phyloP scores from a whole-genome alignment of 139 green algal species.

The Auxenochlorella protothecoides region DNA sequence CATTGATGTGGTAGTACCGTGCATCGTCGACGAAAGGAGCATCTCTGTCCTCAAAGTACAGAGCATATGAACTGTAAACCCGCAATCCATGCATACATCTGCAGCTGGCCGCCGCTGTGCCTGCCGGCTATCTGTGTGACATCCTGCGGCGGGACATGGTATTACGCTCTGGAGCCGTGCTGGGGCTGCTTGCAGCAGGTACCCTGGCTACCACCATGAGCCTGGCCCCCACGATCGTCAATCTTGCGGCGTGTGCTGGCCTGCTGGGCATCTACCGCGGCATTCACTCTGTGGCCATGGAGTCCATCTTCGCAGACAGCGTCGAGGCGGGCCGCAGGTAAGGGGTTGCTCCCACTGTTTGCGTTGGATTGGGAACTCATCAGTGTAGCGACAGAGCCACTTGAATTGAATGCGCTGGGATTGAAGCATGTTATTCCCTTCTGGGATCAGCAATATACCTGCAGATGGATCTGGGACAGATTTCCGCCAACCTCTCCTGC shows the following conservation, averaged over 20 bases:
- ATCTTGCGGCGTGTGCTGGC: conserved; percentile 9
- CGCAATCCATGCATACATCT: neutral
- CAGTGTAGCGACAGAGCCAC: too few species aligned
- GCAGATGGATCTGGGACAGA: too few species aligned
- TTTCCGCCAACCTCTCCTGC: too few species aligned
- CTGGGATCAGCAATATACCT: too few species aligned
- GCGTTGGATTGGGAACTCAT: too few species aligned
- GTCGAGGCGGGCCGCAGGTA: conserved; percentile 17
- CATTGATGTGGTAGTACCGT: too few species aligned
- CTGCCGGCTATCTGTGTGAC: conserved; percentile 27
- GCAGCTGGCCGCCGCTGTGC: conserved; percentile 26
- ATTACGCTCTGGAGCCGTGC: conserved; percentile 11
- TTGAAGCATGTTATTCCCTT: too few species aligned
- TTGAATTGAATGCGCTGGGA: too few species aligned
- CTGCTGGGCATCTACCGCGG: conserved; percentile 13
- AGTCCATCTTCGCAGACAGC: conserved; percentile 27
- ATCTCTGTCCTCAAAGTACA: too few species aligned
- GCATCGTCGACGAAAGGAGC: too few species aligned
- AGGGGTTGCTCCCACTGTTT: too few species aligned
- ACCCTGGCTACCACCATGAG: conserved; percentile 3
- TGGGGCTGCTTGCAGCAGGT: conserved; percentile 9
- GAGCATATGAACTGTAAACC: too few species aligned
- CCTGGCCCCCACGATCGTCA: neutral
- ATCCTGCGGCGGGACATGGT: conserved; percentile 18
- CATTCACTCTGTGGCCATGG: neutral